Percentiles rank a stretch among this genome's conserved stretches.
These are phyloP conservation scores for Camillea tinctor DNA, from an alignment of 2,329 filamentous ascomycete genomes.

Conservation along the genomic window DNA sequence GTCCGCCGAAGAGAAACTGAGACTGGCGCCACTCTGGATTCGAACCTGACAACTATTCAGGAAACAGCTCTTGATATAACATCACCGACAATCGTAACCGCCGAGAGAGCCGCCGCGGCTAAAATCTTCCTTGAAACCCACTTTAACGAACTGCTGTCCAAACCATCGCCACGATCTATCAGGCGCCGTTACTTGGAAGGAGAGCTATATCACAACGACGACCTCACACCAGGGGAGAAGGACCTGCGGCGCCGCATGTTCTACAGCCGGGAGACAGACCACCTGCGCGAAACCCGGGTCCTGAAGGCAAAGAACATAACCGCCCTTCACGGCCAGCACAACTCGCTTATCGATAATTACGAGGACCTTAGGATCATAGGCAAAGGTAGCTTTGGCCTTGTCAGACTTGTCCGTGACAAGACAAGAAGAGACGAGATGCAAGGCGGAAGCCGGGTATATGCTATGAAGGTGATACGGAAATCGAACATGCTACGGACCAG, in stretches of 20 bases:
- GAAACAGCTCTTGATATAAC: constrained; percentile 31
- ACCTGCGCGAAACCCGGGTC: constrained; percentile 70
- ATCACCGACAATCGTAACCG: constrained; percentile 51
- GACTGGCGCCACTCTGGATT: constrained; percentile 23
- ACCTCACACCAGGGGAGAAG: constrained; percentile 56
- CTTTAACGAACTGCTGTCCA: constrained; percentile 68
- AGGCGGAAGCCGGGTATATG: constrained; percentile 66
- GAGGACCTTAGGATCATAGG: constrained; percentile 80
- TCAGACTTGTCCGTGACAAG: constrained; percentile 77
- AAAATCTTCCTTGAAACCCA: constrained; percentile 86
- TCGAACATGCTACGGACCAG: constrained; percentile 86
- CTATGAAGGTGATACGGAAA: constrained; percentile 97
- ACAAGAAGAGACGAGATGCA: constrained; percentile 17
- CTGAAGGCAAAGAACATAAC: constrained; percentile 61
- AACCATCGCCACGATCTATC: constrained; percentile 56
- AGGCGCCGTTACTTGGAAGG: constrained; percentile 63
- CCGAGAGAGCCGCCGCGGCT: constrained; percentile 75
- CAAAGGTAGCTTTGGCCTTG: constrained; percentile 92
- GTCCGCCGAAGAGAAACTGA: constrained; percentile 27
- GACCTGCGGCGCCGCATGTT: constrained; percentile 56
- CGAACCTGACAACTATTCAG: constrained; percentile 31
- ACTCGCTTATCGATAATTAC: constrained; percentile 63
- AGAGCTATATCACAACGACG: constrained; percentile 55
- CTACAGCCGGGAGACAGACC: constrained; percentile 65
- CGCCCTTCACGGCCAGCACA: constrained; percentile 40